These are phyloP conservation scores for Cyclotella distinguenda DNA, from an alignment of 108 stramenopile species.

Conservation along the genomic window DNA sequence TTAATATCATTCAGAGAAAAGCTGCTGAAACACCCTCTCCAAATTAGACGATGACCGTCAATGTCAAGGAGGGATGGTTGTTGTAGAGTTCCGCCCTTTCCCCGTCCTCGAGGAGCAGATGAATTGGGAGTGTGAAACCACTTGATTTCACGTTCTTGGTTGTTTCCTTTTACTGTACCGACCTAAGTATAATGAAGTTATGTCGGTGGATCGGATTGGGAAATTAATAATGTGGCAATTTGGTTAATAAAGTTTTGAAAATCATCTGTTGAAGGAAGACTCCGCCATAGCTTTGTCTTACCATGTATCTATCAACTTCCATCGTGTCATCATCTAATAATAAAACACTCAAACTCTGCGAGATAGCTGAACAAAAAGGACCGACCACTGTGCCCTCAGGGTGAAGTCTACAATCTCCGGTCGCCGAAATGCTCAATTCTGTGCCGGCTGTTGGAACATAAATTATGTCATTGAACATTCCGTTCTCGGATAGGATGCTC, in stretches of 20 bases:
- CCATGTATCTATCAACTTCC: slow-evolving; percentile 51
- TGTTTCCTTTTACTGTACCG: slow-evolving; percentile 21
- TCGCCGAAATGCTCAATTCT: slow-evolving; percentile 41
- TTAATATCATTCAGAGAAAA: neutral
- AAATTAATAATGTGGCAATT: too few species aligned
- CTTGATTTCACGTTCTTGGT: slow-evolving; percentile 28
- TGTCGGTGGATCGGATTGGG: too few species aligned
- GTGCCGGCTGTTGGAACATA: slow-evolving; percentile 38
- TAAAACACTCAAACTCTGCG: slow-evolving; percentile 36
- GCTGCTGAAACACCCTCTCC: slow-evolving; percentile 30
- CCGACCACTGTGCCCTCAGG: slow-evolving; percentile 46
- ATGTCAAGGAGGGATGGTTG: slow-evolving; percentile 40
- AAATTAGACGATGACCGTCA: slow-evolving; percentile 40
- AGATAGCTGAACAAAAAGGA: slow-evolving; percentile 35
- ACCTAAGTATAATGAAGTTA: too few species aligned
- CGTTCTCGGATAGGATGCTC: slow-evolving; percentile 41
- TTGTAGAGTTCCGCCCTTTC: slow-evolving; percentile 33
- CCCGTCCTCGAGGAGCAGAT: slow-evolving; percentile 22
- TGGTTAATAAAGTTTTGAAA: too few species aligned
- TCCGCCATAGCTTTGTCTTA: too few species aligned
- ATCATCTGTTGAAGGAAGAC: too few species aligned
- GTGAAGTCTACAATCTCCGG: slow-evolving; percentile 45
- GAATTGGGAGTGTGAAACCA: slow-evolving; percentile 41
- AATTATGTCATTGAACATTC: slow-evolving; percentile 48
- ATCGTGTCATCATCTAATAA: slow-evolving; percentile 42